Evolutionary conservation across 495 filamentous ascomycete species (phyloP), one percentile per base, ranked within the genome.

Genomic region (Penicillium cosmopolitanum): DNA sequence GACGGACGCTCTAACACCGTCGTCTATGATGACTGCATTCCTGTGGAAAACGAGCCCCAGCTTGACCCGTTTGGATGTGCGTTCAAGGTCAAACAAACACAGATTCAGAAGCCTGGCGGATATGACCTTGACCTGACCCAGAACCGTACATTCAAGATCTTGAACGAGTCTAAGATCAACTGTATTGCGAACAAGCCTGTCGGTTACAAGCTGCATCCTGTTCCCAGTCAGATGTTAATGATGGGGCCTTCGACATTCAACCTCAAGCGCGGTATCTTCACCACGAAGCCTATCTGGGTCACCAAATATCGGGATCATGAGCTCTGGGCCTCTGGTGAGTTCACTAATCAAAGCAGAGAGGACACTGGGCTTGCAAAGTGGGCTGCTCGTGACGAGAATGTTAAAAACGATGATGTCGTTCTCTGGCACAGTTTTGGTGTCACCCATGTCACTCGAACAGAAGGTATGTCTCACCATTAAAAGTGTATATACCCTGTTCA

Each of bases 91-190:
- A 16, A 44, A 5, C 15, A 19, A 18, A 16, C 15, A 18, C 0
- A 4, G 4, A 65, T 95, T 33, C 70, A 76, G 2, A 66, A 78
- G 19, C 88, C 89, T 12, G 76, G 82, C 13, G 84, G 87, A 19
- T 77, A 82, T 15, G 87, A 96, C 63, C 77, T 88, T 4, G 82
- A 92, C 68, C 69, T 76, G 8, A 65, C 72, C 50, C 74, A 71
- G 8, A 89, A 89, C 66, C 86, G 93, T 10, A 79, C 76, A 3
- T 93, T 96, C 81, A 93, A 92, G 67, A 88, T 97, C 62, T 82
- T 93, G 67, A 94, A 96, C 67, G 76, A 85, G n/a, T 57, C 70
- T 7, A 74, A 83, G n/a, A 72, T 70, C 35, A 94, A 93, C 67
- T 75, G 85, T 0, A 71, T 95, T 67, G 94, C 92, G 53, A 82